These are phyloP conservation scores for Tricholoma saponaceum DNA, from an alignment of 768 basidiomycete species.

Conservation along the genomic window DNA sequence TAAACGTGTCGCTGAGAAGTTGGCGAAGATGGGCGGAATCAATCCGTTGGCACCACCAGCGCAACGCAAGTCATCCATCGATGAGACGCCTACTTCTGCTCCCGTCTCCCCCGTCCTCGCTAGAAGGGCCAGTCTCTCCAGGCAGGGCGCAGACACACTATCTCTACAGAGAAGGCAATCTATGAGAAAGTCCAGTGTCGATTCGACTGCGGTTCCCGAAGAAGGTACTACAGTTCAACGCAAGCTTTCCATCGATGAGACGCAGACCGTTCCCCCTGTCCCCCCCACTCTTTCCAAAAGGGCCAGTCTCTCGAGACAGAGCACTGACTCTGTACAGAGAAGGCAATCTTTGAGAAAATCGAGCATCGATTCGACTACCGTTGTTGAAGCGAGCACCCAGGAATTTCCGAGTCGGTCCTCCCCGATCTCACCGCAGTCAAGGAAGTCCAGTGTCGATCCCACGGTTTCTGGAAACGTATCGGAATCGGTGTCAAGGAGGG, in stretches of 20 bases:
- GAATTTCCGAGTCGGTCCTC: neutral
- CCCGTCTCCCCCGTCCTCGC: constrained; percentile 3
- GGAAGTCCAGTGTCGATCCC: constrained; percentile 5
- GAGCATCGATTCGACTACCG: constrained; percentile 2
- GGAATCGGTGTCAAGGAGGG: constrained; percentile 3
- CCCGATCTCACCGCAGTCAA: neutral
- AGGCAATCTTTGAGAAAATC: constrained; percentile 6
- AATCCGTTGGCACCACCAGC: constrained; percentile 40
- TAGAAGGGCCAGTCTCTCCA: constrained; percentile 9
- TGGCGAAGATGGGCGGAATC: constrained; percentile 66
- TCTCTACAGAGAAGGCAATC: constrained; percentile 6
- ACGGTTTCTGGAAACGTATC: neutral
- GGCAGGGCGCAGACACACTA: constrained; percentile 4
- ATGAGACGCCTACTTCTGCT: constrained; percentile 1
- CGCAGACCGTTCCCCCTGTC: constrained; percentile 1
- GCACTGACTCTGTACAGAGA: constrained; percentile 5
- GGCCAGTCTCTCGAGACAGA: constrained; percentile 8
- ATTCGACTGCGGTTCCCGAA: neutral
- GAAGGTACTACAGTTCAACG: constrained; percentile 6
- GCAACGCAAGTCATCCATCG: neutral
- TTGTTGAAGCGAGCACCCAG: neutral
- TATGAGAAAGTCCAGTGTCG: constrained; percentile 1
- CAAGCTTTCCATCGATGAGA: constrained; percentile 13
- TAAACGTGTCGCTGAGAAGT: constrained; percentile 57
- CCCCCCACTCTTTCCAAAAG: constrained; percentile 7